Evolutionary conservation across 345 rosid species (phyloP).

Genomic region (Carallia pectinifolia): DNA sequence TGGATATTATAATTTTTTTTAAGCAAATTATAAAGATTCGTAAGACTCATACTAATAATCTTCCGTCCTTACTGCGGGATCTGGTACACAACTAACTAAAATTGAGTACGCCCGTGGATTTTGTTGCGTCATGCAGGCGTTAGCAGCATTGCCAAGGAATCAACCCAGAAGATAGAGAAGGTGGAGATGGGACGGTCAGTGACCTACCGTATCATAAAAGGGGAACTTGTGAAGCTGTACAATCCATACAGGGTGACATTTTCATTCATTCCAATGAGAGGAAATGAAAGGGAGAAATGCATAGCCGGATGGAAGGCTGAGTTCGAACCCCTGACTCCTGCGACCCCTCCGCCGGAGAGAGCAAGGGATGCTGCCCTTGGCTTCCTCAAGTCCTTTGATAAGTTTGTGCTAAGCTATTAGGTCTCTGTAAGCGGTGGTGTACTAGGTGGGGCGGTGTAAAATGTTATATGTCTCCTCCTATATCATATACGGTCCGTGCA

Average conservation of each 20-base stretch:
- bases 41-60: no score
- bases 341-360: slow-evolving; percentile 40
- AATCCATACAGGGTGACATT: slow-evolving; percentile 40
- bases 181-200: slow-evolving; percentile 39
- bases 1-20: no score
- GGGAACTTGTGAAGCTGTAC: slow-evolving; percentile 34
- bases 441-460: no score
- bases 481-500: no score
- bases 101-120: no score
- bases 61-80: no score
- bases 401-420: slow-evolving; percentile 19
- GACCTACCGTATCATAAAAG: slow-evolving; percentile 33
- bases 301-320: slow-evolving; percentile 38
- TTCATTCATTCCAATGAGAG: slow-evolving; percentile 30
- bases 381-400: slow-evolving; percentile 38
- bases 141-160: slow-evolving; percentile 38
- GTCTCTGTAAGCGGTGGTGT: no score
- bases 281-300: slow-evolving; percentile 31
- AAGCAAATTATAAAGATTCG: no score
- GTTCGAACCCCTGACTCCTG: slow-evolving; percentile 25
- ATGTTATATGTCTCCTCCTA: no score
- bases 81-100: no score
- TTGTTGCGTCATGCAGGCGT: slow-evolving; percentile 20
- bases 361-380: slow-evolving; percentile 40
- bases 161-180: slow-evolving; percentile 35